These are phyloP conservation scores for Neophaeococcomyces aloes DNA, from an alignment of 2,329 filamentous ascomycete genomes.

Conservation along the genomic window DNA sequence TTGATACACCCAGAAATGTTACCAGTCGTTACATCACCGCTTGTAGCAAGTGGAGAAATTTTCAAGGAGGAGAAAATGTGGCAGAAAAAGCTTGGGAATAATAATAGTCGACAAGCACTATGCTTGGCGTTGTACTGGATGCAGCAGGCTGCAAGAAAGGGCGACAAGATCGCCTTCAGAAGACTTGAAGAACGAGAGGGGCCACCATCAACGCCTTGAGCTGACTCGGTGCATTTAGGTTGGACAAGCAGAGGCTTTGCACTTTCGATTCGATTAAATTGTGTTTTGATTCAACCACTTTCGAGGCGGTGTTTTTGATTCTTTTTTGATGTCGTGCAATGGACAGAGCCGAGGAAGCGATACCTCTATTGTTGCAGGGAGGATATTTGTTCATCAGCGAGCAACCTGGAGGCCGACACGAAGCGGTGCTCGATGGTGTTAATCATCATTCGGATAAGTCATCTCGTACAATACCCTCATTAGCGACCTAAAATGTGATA, in stretches of 20 bases:
- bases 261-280: slow-evolving; percentile 44
- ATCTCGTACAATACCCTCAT: too few species aligned
- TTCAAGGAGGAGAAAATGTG: slow-evolving; percentile 79
- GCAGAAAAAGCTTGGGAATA: slow-evolving; percentile 43
- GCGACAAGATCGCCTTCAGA: slow-evolving; percentile 71
- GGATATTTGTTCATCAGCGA: too few species aligned
- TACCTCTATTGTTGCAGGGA: neutral
- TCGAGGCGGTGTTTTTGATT: slow-evolving; percentile 1
- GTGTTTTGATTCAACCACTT: slow-evolving; percentile 13
- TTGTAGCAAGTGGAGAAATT: slow-evolving; percentile 74
- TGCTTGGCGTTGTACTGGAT: slow-evolving; percentile 96
- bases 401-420: too few species aligned
- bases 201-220: slow-evolving; percentile 22
- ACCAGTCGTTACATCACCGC: slow-evolving; percentile 64
- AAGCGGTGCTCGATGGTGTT: too few species aligned
- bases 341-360: neutral
- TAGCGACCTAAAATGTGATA: too few species aligned
- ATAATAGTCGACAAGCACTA: slow-evolving; percentile 59
- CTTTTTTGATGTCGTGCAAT: neutral
- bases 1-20: slow-evolving; percentile 83
- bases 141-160: slow-evolving; percentile 76
- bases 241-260: slow-evolving; percentile 26
- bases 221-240: too few species aligned
- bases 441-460: too few species aligned
- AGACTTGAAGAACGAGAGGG: slow-evolving; percentile 62